phyloP scores from a whole-genome alignment of 257 asterid species.

The Nyctanthes arbortristis region DNA sequence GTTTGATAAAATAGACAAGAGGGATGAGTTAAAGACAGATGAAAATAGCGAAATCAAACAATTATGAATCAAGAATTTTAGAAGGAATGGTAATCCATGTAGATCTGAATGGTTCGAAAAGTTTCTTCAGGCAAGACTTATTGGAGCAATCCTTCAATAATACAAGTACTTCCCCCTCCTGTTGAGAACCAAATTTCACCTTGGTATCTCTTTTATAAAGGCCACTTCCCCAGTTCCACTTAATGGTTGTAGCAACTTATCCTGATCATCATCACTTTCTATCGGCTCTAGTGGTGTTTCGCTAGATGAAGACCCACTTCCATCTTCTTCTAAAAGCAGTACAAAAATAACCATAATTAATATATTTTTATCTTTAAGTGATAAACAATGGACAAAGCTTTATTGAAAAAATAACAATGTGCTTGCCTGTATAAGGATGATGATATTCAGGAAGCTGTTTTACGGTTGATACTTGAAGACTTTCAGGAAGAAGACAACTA shows the following conservation, averaged over 20 bases:
- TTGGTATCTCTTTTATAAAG: conserved; percentile 40
- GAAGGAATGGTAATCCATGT: neutral
- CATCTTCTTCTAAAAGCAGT: conserved; percentile 39
- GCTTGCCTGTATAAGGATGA: conserved; percentile 35
- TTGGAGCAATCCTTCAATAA: neutral
- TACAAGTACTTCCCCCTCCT: conserved; percentile 2
- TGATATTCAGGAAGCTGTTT: conserved; percentile 57
- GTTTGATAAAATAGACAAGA: neutral
- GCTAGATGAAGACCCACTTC: conserved; percentile 34
- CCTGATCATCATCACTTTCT: conserved; percentile 53
- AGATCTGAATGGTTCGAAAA: neutral
- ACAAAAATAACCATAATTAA: neutral
- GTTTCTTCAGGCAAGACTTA: conserved; percentile 17
- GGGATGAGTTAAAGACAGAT: neutral
- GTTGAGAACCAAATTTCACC: conserved; percentile 25
- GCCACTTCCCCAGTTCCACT: conserved; percentile 41
- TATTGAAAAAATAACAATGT: neutral
- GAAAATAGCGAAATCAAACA: conserved; percentile 9
- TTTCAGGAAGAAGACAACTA: conserved; percentile 58
- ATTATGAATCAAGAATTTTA: conserved; percentile 24
- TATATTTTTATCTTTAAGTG: no score
- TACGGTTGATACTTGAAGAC: conserved; percentile 52
- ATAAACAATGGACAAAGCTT: neutral
- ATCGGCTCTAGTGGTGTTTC: conserved; percentile 32
- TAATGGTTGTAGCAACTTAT: conserved; percentile 38